phyloP scores from a whole-genome alignment of 768 basidiomycete species.

The Pholiota molesta region DNA sequence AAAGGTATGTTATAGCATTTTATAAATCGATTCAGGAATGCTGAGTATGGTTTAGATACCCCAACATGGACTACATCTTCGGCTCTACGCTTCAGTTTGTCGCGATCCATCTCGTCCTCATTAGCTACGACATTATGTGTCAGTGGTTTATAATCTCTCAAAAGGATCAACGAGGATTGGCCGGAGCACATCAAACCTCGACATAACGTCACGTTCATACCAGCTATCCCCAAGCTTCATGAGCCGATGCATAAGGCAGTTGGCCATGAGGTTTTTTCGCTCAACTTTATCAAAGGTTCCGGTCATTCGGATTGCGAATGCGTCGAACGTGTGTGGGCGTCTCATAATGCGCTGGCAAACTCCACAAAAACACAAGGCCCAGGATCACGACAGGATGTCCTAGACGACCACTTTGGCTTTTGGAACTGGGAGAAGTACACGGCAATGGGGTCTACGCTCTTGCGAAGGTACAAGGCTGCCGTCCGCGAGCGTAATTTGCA shows the following conservation, averaged over 20 bases:
- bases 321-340: conserved; percentile 35
- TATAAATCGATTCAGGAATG: neutral
- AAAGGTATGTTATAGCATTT: conserved; percentile 24
- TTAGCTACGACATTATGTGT: conserved; percentile 37
- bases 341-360: conserved; percentile 24
- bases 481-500: conserved; percentile 12
- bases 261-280: conserved; percentile 25
- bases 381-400: conserved; percentile 17
- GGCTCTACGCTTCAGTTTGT: conserved; percentile 4
- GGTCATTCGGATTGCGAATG: conserved; percentile 35
- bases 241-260: conserved; percentile 24
- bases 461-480: neutral
- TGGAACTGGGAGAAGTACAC: conserved; percentile 31
- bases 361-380: conserved; percentile 38
- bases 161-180: conserved; percentile 11
- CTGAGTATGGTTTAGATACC: conserved; percentile 7
- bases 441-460: conserved; percentile 6
- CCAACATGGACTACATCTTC: conserved; percentile 22
- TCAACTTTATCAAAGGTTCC: conserved; percentile 27
- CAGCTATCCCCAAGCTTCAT: conserved; percentile 33
- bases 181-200: neutral
- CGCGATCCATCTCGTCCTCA: neutral
- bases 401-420: conserved; percentile 13
- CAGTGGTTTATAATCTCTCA: conserved; percentile 23
- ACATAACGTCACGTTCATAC: conserved; percentile 4